phyloP scores from a whole-genome alignment of 768 basidiomycete species.

The Suillus weaverae region DNA sequence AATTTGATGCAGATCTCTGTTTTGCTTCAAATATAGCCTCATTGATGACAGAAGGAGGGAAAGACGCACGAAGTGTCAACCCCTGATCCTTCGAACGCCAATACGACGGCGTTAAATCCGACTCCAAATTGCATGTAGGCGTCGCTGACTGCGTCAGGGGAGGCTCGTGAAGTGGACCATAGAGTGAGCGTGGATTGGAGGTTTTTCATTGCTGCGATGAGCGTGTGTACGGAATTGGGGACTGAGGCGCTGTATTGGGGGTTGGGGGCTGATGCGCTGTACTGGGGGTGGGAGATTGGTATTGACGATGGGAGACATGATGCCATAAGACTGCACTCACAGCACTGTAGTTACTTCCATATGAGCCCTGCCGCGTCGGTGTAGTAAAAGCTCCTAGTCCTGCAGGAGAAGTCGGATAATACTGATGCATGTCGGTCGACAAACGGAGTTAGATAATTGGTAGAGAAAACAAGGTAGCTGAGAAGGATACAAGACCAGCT shows the following conservation, averaged over 20 bases:
- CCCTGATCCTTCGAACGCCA: slow-evolving; percentile 69
- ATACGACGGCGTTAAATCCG: slow-evolving; percentile 80
- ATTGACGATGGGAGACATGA: background rate
- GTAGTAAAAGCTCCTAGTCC: slow-evolving; percentile 3
- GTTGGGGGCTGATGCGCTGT: slow-evolving; percentile 46
- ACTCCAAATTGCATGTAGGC: slow-evolving; percentile 87
- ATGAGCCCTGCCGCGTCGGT: slow-evolving; percentile 4
- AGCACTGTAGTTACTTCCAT: background rate
- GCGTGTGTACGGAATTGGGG: slow-evolving; percentile 56
- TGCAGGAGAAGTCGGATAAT: slow-evolving; percentile 12
- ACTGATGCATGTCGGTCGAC: slow-evolving; percentile 6
- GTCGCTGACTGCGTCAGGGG: slow-evolving; percentile 79
- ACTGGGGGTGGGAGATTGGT: slow-evolving; percentile 5
- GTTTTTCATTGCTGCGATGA: slow-evolving; percentile 81
- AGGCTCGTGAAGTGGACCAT: slow-evolving; percentile 63
- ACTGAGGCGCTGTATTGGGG: slow-evolving; percentile 43
- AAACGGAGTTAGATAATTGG: background rate
- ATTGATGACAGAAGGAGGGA: slow-evolving; percentile 4
- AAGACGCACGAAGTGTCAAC: slow-evolving; percentile 74
- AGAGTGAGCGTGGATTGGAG: slow-evolving; percentile 70
- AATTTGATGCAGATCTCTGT: slow-evolving; percentile 42
- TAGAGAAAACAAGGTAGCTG: slow-evolving; percentile 2
- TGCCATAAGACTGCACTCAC: background rate
- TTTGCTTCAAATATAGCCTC: background rate
- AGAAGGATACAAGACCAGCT: background rate